Evolutionary conservation across 495 filamentous ascomycete species (phyloP).

Genomic region (Podospora pseudoanserina): DNA sequence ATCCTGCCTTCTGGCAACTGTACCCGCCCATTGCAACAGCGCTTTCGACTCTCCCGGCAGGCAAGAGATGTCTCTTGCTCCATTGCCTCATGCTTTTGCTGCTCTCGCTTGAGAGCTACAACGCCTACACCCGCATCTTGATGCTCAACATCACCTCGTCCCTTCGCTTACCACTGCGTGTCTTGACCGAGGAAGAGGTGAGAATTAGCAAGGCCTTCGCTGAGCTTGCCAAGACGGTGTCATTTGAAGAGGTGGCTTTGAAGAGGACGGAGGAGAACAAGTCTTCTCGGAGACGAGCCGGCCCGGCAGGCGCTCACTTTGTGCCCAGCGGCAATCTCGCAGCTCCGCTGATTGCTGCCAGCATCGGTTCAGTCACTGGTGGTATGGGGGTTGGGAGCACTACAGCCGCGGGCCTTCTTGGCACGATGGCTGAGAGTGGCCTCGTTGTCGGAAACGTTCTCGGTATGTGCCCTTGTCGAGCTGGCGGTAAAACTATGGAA

Average conservation of each 20-base stretch:
- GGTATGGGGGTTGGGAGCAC: slow-evolving; percentile 68
- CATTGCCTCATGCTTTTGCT: slow-evolving; percentile 67
- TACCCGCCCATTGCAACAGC: slow-evolving; percentile 46
- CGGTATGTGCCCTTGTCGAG: slow-evolving; percentile 81
- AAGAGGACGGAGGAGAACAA: slow-evolving; percentile 66
- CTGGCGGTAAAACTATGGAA: slow-evolving; percentile 84
- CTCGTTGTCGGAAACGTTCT: slow-evolving; percentile 80
- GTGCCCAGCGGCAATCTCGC: slow-evolving; percentile 71
- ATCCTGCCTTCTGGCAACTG: slow-evolving; percentile 37
- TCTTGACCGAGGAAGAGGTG: slow-evolving; percentile 68
- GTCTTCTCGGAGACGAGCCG: slow-evolving; percentile 69
- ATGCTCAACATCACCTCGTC: slow-evolving; percentile 67
- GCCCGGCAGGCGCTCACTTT: slow-evolving; percentile 53
- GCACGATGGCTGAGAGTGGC: slow-evolving; percentile 69
- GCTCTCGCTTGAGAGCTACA: slow-evolving; percentile 78
- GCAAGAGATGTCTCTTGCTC: slow-evolving; percentile 47
- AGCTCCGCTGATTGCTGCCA: slow-evolving; percentile 75
- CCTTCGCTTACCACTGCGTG: slow-evolving; percentile 58
- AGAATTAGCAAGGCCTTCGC: slow-evolving; percentile 72
- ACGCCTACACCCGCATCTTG: slow-evolving; percentile 68
- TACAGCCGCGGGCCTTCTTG: slow-evolving; percentile 72
- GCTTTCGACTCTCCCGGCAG: slow-evolving; percentile 38
- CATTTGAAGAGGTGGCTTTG: slow-evolving; percentile 58
- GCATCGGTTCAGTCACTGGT: slow-evolving; percentile 77
- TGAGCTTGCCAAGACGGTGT: slow-evolving; percentile 66